Percentiles rank a stretch among this genome's conserved stretches.
Evolutionary conservation across 305 asterid species (phyloP).

Genomic region (Rubia tinctorum): DNA sequence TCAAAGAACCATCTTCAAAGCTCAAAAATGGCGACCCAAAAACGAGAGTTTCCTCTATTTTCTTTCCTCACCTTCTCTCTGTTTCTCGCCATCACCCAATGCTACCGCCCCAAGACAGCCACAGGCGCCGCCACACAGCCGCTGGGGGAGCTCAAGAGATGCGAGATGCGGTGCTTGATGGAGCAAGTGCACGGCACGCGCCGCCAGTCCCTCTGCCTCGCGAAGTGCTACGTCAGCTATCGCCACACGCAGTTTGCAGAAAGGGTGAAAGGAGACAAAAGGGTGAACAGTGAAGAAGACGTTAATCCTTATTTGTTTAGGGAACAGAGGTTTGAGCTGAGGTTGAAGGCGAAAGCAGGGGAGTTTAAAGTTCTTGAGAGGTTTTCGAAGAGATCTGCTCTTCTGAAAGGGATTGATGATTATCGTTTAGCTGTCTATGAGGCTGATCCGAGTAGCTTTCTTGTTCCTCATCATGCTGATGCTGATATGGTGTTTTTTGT

Average conservation of each 20-base stretch:
- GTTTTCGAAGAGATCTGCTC: slow-evolving; percentile 31
- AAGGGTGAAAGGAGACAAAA: neutral
- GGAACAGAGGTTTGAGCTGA: slow-evolving; percentile 23
- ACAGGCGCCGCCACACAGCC: slow-evolving; percentile 9
- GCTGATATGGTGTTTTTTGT: slow-evolving; percentile 32
- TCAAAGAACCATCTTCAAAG: neutral
- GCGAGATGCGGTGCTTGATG: slow-evolving; percentile 20
- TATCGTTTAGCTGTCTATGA: slow-evolving; percentile 34
- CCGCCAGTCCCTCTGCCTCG: neutral
- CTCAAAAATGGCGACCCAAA: neutral
- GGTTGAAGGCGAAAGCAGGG: slow-evolving; percentile 26
- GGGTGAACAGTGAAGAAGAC: neutral
- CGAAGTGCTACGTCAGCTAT: neutral
- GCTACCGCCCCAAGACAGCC: slow-evolving; percentile 7
- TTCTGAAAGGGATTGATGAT: slow-evolving; percentile 39
- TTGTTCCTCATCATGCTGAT: slow-evolving; percentile 46
- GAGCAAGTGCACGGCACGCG: neutral
- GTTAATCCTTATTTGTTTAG: slow-evolving; percentile 36
- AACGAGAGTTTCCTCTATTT: slow-evolving; percentile 12
- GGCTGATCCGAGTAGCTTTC: slow-evolving; percentile 36
- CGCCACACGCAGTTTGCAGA: neutral
- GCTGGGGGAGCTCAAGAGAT: slow-evolving; percentile 18
- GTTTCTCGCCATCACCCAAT: slow-evolving; percentile 12
- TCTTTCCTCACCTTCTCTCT: slow-evolving; percentile 19
- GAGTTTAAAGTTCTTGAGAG: slow-evolving; percentile 32